Evolutionary conservation across 1,284 basidiomycete genomes (phyloP), one percentile per base, ranked within the genome.

Genomic region (Cutaneotrichosporon arboriforme): DNA sequence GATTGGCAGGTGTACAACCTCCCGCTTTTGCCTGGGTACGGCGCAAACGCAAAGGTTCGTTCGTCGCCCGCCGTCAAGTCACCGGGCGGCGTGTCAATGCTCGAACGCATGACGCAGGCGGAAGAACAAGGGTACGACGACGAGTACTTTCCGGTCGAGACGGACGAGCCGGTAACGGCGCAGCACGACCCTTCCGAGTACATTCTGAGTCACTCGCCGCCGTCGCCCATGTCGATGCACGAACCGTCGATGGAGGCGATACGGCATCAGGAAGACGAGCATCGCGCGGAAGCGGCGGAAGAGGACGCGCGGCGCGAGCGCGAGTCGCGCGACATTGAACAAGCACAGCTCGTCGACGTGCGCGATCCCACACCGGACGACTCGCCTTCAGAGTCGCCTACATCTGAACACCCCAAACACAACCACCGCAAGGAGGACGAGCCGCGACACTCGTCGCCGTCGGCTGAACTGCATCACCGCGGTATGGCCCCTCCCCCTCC

Each of bases 71-170:
- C 84, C 8, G 79, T 83, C 18, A 80, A 81, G 62, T 79, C 79
- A 4, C 80, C 81, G 4, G 74, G 78, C 17, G 82, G 79, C 36
- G 84, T 81, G 58, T 84, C 82, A 2, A 80, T 83, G 50, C 76
- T 84, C 37, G 81, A 81, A 50, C 81, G 80, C 50, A 81, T 94
- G 58, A 88, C 88, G 2, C 87, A 90, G 68, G 88, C 87, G 2
- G 91, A 96, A 69, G 91, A 93, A 67, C 81, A 86, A 45, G 90
- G 89, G 0, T 94, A 94, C 68, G 84, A 92, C 64, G 89, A 87
- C 18, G 81, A 83, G 1, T 92, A 91, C 70, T 90, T 91, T 68
- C 78, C 81, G 49, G 40, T 63, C 31, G 45, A 46, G 20, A 22
- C 49, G 10, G 66, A 64, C 44, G 64, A 62, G 39, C 57, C 58